Evolutionary conservation across 768 basidiomycete species (phyloP).

Genomic region (Xerocomus brunneocitrinus): DNA sequence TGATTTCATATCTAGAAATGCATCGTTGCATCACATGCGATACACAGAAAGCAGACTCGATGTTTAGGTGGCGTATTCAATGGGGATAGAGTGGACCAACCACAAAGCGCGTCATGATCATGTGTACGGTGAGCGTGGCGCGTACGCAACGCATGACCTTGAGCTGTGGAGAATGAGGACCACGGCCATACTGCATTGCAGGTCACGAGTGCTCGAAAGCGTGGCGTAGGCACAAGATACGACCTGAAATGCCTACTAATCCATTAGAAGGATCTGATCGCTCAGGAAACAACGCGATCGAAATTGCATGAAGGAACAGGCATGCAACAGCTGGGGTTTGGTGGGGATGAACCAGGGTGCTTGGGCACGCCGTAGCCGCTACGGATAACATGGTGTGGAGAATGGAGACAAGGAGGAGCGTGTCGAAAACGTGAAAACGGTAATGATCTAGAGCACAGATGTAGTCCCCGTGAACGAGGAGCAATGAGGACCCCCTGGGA

Average conservation of each 20-base stretch:
- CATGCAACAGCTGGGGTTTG: constrained; percentile 6
- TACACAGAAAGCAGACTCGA: constrained; percentile 8
- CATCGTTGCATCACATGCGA: constrained; percentile 17
- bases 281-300: constrained; percentile 1
- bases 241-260: neutral
- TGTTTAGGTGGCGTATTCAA: constrained; percentile 7
- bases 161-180: constrained; percentile 11
- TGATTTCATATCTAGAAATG: constrained; percentile 27
- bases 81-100: constrained; percentile 22
- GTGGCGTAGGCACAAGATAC: constrained; percentile 8
- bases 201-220: constrained; percentile 6
- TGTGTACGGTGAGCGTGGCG: constrained; percentile 5
- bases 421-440: constrained; percentile 21
- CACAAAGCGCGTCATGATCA: constrained; percentile 2
- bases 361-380: constrained; percentile 11
- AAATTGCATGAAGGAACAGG: neutral
- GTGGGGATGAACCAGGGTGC: constrained; percentile 10
- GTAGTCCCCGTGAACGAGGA: constrained; percentile 6
- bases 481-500: neutral
- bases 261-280: constrained; percentile 18
- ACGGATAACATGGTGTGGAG: constrained; percentile 12
- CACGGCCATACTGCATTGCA: constrained; percentile 10
- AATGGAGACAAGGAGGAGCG: constrained; percentile 16
- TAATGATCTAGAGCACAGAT: constrained; percentile 13
- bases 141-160: constrained; percentile 1